Percentiles rank a stretch among this genome's conserved stretches.
These are phyloP conservation scores for Lasiodiplodia gonubiensis DNA, from an alignment of 2,329 filamentous ascomycete genomes.

Conservation along the genomic window DNA sequence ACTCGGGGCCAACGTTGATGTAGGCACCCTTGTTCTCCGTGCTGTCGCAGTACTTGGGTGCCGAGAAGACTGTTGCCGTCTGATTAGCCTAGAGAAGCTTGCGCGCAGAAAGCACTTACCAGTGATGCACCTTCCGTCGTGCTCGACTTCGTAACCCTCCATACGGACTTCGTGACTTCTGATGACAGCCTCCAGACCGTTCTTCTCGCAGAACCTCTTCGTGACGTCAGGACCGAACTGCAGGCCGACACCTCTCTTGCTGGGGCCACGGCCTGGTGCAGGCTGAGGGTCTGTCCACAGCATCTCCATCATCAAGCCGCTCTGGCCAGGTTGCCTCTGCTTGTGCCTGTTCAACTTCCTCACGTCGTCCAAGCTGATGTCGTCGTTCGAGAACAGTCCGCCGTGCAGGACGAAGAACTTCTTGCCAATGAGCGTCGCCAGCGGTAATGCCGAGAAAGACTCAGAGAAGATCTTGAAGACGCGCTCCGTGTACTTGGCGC, in stretches of 20 bases:
- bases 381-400: constrained; percentile 95
- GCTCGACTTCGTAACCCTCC: constrained; percentile 99
- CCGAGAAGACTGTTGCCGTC: constrained; percentile 77
- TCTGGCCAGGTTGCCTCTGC: constrained; percentile 90
- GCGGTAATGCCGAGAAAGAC: constrained; percentile 90
- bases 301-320: constrained; percentile 99
- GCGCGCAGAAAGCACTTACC: constrained; percentile 56
- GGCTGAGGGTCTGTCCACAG: constrained; percentile 97
- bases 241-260: constrained; percentile 94
- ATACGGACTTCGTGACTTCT: constrained; percentile 97
- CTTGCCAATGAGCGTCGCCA: constrained; percentile 88
- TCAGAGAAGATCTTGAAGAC: constrained; percentile 98
- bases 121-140: constrained; percentile 93
- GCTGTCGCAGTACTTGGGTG: constrained; percentile 95
- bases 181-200: constrained; percentile 92
- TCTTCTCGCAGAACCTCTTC: constrained; percentile 94
- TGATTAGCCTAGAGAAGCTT: background rate
- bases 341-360: constrained; percentile 88
- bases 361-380: constrained; percentile 88
- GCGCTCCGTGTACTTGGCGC: constrained; percentile 95
- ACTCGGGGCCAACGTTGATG: constrained; percentile 92
- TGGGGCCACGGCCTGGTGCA: constrained; percentile 83
- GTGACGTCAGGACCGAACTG: constrained; percentile 98
- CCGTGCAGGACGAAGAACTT: constrained; percentile 94
- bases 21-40: constrained; percentile 98